Evolutionary conservation across 2,329 filamentous ascomycete species (phyloP).

Genomic region (Botrytis fragariae): DNA sequence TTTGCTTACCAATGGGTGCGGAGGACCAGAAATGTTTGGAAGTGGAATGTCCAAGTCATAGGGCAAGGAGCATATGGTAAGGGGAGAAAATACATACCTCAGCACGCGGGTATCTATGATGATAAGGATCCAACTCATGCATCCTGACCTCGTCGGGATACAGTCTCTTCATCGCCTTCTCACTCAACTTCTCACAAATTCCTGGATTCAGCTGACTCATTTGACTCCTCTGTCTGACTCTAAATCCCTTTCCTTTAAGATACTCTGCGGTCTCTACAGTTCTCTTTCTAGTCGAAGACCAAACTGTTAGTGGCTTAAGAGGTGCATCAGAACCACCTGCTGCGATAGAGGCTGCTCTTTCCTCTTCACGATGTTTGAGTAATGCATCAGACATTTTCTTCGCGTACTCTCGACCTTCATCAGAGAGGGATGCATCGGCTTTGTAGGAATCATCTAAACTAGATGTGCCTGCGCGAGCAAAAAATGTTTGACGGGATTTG

Average conservation of each 20-base stretch:
- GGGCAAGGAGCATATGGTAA: too few relatives aligned
- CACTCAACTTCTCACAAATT: conserved; percentile 90
- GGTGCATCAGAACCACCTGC: conserved; percentile 66
- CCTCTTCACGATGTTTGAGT: conserved; percentile 77
- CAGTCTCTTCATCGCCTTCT: conserved; percentile 72
- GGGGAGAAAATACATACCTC: conserved; percentile 57
- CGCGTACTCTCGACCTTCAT: conserved; percentile 77
- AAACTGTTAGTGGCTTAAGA: conserved; percentile 79
- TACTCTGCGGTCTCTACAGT: conserved; percentile 87
- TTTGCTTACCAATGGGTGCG: background rate
- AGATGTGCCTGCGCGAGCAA: conserved; percentile 82
- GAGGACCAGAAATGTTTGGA: background rate
- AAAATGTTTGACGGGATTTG: conserved; percentile 91
- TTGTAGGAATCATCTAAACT: conserved; percentile 91
- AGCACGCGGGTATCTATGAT: conserved; percentile 91
- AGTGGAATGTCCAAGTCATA: background rate
- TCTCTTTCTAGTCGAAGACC: conserved; percentile 88
- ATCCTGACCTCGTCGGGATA: conserved; percentile 91
- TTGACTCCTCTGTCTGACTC: conserved; percentile 86
- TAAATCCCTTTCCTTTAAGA: conserved; percentile 76
- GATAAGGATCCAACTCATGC: conserved; percentile 92
- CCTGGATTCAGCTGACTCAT: conserved; percentile 98
- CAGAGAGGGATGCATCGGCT: conserved; percentile 79
- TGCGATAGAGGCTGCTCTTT: conserved; percentile 67
- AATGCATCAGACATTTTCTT: conserved; percentile 82